A percentile compares a stretch with the other conserved stretches of the same genome.
Evolutionary conservation across 2,329 filamentous ascomycete species (phyloP).

Genomic region (Aureobasidium leucospermi): DNA sequence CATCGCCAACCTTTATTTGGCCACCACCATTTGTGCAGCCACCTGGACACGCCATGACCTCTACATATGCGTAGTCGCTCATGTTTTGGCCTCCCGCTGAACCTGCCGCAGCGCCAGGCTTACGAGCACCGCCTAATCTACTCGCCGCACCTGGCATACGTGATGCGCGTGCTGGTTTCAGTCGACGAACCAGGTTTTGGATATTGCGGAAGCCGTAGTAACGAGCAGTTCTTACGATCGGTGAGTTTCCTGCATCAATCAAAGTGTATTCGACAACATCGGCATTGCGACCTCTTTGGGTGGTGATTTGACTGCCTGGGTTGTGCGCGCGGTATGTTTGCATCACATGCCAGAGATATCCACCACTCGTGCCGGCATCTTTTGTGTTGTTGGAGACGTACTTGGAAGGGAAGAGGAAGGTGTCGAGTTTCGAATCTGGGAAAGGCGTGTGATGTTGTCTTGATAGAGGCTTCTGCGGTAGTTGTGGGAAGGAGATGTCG

Average conservation of each 20-base stretch:
- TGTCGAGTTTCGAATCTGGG: slow-evolving; percentile 62
- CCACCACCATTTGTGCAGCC: slow-evolving; percentile 97
- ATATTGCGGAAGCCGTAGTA: slow-evolving; percentile 99
- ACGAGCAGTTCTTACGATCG: slow-evolving; percentile 70
- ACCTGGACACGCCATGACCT: slow-evolving; percentile 99
- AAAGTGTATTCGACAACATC: slow-evolving; percentile 86
- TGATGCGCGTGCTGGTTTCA: slow-evolving; percentile 73
- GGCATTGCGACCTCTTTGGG: slow-evolving; percentile 71
- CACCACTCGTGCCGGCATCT: slow-evolving; percentile 69
- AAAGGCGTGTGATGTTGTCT: slow-evolving; percentile 50
- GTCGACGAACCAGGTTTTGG: slow-evolving; percentile 86
- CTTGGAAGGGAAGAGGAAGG: slow-evolving; percentile 62
- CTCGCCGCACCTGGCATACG: slow-evolving; percentile 70
- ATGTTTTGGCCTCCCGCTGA: slow-evolving; percentile 25
- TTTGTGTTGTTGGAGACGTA: slow-evolving; percentile 33
- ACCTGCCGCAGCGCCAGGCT: slow-evolving; percentile 36
- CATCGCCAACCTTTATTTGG: slow-evolving; percentile 85
- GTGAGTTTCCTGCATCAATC: slow-evolving; percentile 35
- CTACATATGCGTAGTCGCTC: slow-evolving; percentile 78
- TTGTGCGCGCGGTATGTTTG: slow-evolving; percentile 63
- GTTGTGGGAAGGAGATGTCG: slow-evolving; percentile 64
- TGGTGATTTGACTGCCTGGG: slow-evolving; percentile 64
- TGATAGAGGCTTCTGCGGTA: slow-evolving; percentile 54
- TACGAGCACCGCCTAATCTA: slow-evolving; percentile 46
- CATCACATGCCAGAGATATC: slow-evolving; percentile 80